These are phyloP conservation scores for Blumeria graminis DNA, from an alignment of 2,329 filamentous ascomycete genomes.

Conservation along the genomic window DNA sequence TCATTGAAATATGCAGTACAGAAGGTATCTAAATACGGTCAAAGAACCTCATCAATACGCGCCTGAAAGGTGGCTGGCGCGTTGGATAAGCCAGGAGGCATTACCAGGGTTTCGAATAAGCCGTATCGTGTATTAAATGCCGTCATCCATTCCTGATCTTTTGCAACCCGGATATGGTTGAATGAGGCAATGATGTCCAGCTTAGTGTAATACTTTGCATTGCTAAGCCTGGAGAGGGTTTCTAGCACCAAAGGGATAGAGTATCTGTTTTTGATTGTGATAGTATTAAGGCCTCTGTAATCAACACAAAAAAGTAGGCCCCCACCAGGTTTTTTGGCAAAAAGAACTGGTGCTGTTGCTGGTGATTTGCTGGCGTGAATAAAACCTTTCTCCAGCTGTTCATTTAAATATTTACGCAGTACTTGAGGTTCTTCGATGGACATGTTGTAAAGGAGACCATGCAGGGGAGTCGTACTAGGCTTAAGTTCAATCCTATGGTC, in stretches of 20 bases:
- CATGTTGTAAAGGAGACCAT: not conserved
- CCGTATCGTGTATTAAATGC: slow-evolving; percentile 3
- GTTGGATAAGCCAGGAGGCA: not conserved
- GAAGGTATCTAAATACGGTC: not conserved
- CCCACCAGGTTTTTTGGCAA: not conserved
- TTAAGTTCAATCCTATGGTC: slow-evolving; percentile 1
- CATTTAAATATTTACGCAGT: not conserved
- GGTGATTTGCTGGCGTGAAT: not conserved
- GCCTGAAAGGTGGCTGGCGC: not conserved
- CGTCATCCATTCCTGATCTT: slow-evolving; percentile 7
- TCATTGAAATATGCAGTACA: not conserved
- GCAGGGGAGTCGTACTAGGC: not conserved
- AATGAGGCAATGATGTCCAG: slow-evolving; percentile 4
- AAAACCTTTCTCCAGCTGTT: not conserved
- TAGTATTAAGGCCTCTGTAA: not conserved
- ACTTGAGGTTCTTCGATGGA: not conserved
- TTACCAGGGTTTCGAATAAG: slow-evolving; percentile 1
- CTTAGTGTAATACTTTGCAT: slow-evolving; percentile 1
- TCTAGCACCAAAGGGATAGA: not conserved
- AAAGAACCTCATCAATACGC: not conserved
- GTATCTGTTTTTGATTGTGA: slow-evolving; percentile 1
- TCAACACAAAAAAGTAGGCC: not conserved
- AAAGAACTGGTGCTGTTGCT: not conserved
- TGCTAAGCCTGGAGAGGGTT: not conserved
- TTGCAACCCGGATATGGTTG: slow-evolving; percentile 4